These are phyloP conservation scores for Fulvia fulva DNA, from an alignment of 2,329 filamentous ascomycete species.

Conservation along the genomic window DNA sequence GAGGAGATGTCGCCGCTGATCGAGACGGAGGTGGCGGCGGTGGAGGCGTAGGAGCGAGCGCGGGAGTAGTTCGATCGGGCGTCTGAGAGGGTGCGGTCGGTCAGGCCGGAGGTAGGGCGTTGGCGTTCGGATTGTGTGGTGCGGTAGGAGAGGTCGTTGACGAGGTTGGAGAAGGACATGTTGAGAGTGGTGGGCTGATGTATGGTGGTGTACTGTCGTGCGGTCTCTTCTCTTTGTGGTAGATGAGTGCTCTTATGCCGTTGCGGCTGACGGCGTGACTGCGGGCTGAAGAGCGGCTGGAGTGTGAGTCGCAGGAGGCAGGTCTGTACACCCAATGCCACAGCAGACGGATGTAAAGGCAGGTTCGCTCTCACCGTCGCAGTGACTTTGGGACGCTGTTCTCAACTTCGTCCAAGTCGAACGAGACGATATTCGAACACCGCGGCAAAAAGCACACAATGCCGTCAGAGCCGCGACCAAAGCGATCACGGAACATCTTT, in stretches of 20 bases:
- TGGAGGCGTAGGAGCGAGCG: constrained; percentile 49
- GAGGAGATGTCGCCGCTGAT: constrained; percentile 50
- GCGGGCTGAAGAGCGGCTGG: neutral
- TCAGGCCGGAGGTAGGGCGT: constrained; percentile 40
- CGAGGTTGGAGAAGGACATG: constrained; percentile 53
- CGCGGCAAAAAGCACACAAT: neutral
- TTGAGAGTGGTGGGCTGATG: constrained; percentile 12
- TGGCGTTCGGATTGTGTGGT: constrained; percentile 33
- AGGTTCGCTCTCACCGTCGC: too few species aligned
- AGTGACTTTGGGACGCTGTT: neutral
- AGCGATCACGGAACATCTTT: neutral
- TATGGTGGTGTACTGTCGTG: neutral
- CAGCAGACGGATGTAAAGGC: neutral
- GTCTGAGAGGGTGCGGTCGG: constrained; percentile 41
- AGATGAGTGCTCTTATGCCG: neutral
- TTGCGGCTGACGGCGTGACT: neutral
- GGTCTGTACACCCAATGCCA: neutral
- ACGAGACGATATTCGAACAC: neutral
- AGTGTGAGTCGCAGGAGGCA: neutral
- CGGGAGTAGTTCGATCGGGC: constrained; percentile 45
- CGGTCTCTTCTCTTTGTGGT: neutral
- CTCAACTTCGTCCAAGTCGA: neutral
- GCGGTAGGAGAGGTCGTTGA: constrained; percentile 47
- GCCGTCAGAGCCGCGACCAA: neutral
- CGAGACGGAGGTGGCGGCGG: constrained; percentile 51